A percentile compares a stretch with the other conserved stretches of the same genome.
phyloP scores from a whole-genome alignment of 225 moss, liverwort and hornwort genomes.

The Polytrichum formosum region DNA sequence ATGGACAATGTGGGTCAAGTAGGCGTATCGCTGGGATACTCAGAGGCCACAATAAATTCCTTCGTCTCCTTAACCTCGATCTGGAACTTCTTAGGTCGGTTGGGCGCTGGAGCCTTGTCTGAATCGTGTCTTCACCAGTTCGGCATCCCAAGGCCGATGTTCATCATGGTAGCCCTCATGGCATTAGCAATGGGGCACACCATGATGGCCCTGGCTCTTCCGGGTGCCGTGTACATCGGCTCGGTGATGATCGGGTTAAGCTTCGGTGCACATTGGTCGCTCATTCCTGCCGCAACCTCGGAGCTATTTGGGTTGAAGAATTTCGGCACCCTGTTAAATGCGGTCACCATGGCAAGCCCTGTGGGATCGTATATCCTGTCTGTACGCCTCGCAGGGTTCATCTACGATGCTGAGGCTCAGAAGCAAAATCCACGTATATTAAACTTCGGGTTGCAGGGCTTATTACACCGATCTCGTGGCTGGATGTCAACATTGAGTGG shows the following conservation, averaged over 20 bases:
- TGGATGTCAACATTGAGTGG: not conserved
- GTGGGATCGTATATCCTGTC: conserved; percentile 62
- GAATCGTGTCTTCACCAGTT: conserved; percentile 25
- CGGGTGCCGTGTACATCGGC: conserved; percentile 40
- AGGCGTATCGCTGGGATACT: conserved; percentile 41
- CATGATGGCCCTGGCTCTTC: conserved; percentile 44
- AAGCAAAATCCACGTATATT: conserved; percentile 18
- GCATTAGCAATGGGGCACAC: conserved; percentile 41
- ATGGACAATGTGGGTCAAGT: conserved; percentile 61
- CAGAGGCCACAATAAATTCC: conserved; percentile 19
- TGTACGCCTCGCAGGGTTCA: conserved; percentile 52
- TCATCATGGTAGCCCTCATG: conserved; percentile 25
- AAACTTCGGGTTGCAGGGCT: not conserved
- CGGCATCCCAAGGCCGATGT: conserved; percentile 31
- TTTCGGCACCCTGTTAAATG: conserved; percentile 69
- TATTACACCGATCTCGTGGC: not conserved
- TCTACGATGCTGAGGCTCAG: conserved; percentile 60
- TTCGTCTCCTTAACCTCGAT: conserved; percentile 51
- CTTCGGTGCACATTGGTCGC: conserved; percentile 78
- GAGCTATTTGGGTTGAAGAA: conserved; percentile 66
- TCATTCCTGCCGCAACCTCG: conserved; percentile 69
- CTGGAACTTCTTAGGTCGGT: conserved; percentile 48
- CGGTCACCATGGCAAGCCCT: conserved; percentile 65
- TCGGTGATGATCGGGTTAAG: conserved; percentile 48
- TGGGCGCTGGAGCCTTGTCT: conserved; percentile 36